Conservation (phyloP, 164 flowering plant species). For the Cinnamomum micranthum region DNA sequence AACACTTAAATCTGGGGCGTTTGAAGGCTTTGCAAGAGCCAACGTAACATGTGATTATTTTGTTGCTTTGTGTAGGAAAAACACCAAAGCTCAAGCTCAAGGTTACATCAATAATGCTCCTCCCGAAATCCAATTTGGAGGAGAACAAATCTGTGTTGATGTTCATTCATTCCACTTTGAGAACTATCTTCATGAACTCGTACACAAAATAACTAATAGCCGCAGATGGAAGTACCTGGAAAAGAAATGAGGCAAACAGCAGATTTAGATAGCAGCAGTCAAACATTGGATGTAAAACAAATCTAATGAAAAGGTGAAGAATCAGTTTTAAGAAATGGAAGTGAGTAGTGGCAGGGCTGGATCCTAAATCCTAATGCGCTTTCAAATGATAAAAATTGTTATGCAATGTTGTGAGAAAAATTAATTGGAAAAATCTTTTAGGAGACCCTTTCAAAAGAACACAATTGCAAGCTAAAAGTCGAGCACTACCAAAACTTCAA, state of each 20-base stretch:
- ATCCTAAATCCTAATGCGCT: no score
- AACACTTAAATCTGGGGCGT: not conserved
- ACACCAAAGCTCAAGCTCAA: not conserved
- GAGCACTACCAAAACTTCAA: no score
- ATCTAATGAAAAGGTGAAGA: not conserved
- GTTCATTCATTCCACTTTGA: conserved; percentile 62
- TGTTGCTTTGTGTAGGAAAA: not conserved
- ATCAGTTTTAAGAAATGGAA: not conserved
- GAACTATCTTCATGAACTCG: conserved; percentile 86
- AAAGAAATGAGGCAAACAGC: conserved; percentile 2
- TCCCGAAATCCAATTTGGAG: not conserved
- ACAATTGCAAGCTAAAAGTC: no score
- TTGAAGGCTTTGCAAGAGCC: not conserved
- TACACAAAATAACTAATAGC: conserved; percentile 87
- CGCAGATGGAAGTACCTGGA: conserved; percentile 89
- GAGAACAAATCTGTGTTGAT: not conserved
- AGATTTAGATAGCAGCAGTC: not conserved
- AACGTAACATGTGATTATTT: not conserved
- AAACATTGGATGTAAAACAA: no score
- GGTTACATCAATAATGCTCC: not conserved
- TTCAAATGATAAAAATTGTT: no score
- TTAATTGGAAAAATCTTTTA: no score
- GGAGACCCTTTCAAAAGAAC: no score
- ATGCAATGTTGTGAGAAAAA: no score
- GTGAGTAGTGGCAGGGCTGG: not conserved